These are phyloP conservation scores for Allium sativum DNA, from an alignment of 106 monocot genomes.

Conservation along the genomic window DNA sequence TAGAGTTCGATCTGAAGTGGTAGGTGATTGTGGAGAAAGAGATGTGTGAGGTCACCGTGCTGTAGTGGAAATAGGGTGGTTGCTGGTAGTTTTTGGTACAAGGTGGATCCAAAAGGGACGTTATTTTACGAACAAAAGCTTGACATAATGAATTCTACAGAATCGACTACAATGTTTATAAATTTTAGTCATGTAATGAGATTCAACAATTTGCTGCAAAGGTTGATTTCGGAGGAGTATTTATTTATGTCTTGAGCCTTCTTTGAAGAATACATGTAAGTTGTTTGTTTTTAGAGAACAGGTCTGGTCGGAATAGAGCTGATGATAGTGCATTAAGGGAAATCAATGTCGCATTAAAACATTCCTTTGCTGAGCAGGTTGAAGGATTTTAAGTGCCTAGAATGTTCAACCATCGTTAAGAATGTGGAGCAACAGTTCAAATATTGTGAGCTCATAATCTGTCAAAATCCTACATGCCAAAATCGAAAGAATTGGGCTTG, in stretches of 20 bases:
- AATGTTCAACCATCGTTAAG: conserved; percentile 59
- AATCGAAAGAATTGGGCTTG: conserved; percentile 79
- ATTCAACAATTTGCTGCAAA: conserved; percentile 88
- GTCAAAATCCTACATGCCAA: conserved; percentile 70
- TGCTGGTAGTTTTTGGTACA: no score
- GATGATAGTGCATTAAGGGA: conserved; percentile 77
- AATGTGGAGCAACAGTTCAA: conserved; percentile 97
- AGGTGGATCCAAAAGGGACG: conserved; percentile 30
- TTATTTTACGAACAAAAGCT: conserved; percentile 92
- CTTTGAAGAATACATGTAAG: conserved; percentile 77
- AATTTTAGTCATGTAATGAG: conserved; percentile 92
- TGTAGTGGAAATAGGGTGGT: no score
- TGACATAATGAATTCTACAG: conserved; percentile 71
- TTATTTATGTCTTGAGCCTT: conserved; percentile 91
- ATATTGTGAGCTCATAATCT: conserved; percentile 98
- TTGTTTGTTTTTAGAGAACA: conserved; percentile 61
- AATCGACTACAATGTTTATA: conserved; percentile 90
- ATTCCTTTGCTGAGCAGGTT: conserved; percentile 91
- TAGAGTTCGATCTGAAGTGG: no score
- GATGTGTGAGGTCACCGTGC: no score
- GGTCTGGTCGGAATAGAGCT: conserved; percentile 40
- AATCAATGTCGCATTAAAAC: conserved; percentile 81
- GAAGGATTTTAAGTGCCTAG: conserved; percentile 86
- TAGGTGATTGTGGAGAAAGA: no score
- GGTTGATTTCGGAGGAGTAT: conserved; percentile 79